A percentile compares a stretch with the other conserved stretches of the same genome.
Evolutionary conservation across 73 alveolate species (phyloP).

Genomic region (Paramecium caudatum): DNA sequence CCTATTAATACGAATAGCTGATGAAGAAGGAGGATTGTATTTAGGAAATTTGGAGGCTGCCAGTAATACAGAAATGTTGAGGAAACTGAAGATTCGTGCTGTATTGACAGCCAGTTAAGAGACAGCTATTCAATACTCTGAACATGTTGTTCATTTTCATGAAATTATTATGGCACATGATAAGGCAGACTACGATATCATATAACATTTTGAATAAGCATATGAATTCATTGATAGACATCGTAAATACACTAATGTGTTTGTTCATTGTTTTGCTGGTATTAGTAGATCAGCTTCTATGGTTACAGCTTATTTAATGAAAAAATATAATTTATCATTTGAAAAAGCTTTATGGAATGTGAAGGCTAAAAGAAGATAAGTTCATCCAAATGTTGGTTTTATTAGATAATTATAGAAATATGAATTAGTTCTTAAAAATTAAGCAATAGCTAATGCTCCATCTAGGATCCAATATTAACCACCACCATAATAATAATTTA

Average conservation of each 20-base stretch:
- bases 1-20: slow-evolving; percentile 6
- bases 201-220: slow-evolving; percentile 78
- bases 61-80: slow-evolving; percentile 45
- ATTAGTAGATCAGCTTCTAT: slow-evolving; percentile 84
- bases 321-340: slow-evolving; percentile 57
- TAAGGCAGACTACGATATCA: slow-evolving; percentile 75
- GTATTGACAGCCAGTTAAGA: slow-evolving; percentile 78
- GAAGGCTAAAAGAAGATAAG: slow-evolving; percentile 76
- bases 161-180: slow-evolving; percentile 79
- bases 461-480: slow-evolving; percentile 43
- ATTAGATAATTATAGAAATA: slow-evolving; percentile 83
- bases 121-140: slow-evolving; percentile 75
- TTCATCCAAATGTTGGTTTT: slow-evolving; percentile 94
- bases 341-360: slow-evolving; percentile 82
- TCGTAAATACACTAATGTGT: slow-evolving; percentile 79
- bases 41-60: slow-evolving; percentile 77
- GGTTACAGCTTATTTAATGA: slow-evolving; percentile 85
- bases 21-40: slow-evolving; percentile 74
- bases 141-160: slow-evolving; percentile 78
- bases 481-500: not conserved
- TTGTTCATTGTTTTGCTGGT: slow-evolving; percentile 91
- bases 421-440: slow-evolving; percentile 79
- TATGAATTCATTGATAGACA: slow-evolving; percentile 84
- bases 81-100: slow-evolving; percentile 69
- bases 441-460: slow-evolving; percentile 41